phyloP scores from a whole-genome alignment of 73 alveolate species.

The Paramecium bursaria region DNA sequence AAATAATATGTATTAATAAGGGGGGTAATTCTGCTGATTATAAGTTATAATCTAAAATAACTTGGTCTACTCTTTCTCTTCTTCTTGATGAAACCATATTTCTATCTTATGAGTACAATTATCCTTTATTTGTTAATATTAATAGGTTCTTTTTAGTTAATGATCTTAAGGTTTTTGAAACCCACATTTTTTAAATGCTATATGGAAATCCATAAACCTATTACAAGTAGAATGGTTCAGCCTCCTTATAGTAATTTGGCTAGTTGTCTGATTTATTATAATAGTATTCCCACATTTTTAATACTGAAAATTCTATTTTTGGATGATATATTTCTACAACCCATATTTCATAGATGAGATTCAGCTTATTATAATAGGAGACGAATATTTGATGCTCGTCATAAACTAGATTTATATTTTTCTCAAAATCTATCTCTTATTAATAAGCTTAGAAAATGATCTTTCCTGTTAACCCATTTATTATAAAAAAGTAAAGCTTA shows the following conservation, averaged over 20 bases:
- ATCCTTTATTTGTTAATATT: conserved; percentile 50
- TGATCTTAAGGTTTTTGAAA: conserved; percentile 31
- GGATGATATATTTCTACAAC: conserved; percentile 64
- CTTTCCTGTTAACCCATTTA: conserved; percentile 61
- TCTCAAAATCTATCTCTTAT: conserved; percentile 47
- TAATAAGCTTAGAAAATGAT: conserved; percentile 36
- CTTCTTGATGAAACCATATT: conserved; percentile 66
- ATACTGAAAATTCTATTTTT: conserved; percentile 43
- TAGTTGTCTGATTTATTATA: conserved; percentile 31
- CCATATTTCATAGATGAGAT: conserved; percentile 66
- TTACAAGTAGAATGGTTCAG: conserved; percentile 55
- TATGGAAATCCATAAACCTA: conserved; percentile 63
- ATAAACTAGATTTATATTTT: conserved; percentile 59
- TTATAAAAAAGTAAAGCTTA: conserved; percentile 33
- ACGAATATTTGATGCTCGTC: conserved; percentile 68
- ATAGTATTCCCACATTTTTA: conserved; percentile 59
- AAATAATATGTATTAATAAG: too few species aligned
- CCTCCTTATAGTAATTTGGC: conserved; percentile 52
- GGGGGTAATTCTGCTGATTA: conserved; percentile 70
- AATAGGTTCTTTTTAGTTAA: conserved; percentile 63
- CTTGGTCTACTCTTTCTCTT: conserved; percentile 50
- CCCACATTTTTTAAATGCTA: conserved; percentile 47
- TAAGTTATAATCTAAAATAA: conserved; percentile 50
- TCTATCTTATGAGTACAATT: conserved; percentile 61
- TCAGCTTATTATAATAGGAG: conserved; percentile 47